Conservation (phyloP, 2,329 filamentous ascomycete genomes). For the Colletotrichum truncatum region DNA sequence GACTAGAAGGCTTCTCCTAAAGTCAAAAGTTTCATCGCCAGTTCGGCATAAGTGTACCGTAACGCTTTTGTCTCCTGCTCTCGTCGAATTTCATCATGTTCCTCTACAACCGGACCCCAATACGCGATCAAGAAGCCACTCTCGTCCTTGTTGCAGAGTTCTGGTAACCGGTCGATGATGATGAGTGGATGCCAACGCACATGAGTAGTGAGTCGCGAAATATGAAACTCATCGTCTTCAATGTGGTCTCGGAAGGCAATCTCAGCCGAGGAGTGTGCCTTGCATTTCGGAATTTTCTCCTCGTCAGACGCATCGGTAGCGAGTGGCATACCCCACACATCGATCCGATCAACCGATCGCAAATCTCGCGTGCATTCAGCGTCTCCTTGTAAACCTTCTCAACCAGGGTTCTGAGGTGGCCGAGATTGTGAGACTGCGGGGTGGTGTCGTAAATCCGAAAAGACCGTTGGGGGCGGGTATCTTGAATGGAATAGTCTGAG, state of each 20-base stretch:
- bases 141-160: conserved; percentile 4
- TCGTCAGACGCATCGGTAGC: background rate
- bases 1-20: no score
- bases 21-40: background rate
- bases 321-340: conserved; percentile 17
- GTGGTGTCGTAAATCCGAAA: conserved; percentile 21
- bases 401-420: background rate
- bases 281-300: background rate
- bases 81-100: background rate
- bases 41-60: background rate
- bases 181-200: background rate
- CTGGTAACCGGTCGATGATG: conserved; percentile 2
- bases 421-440: background rate
- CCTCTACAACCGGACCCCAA: background rate
- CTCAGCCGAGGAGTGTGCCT: background rate
- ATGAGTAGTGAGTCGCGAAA: background rate
- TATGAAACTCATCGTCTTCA: background rate
- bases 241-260: background rate
- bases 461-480: background rate
- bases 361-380: background rate
- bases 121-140: conserved; percentile 6
- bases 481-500: background rate
- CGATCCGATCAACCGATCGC: background rate
- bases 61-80: background rate
- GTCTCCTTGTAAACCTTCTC: background rate